Conservation (phyloP, 805 yeast species). For the Ogataea salicorniae region DNA sequence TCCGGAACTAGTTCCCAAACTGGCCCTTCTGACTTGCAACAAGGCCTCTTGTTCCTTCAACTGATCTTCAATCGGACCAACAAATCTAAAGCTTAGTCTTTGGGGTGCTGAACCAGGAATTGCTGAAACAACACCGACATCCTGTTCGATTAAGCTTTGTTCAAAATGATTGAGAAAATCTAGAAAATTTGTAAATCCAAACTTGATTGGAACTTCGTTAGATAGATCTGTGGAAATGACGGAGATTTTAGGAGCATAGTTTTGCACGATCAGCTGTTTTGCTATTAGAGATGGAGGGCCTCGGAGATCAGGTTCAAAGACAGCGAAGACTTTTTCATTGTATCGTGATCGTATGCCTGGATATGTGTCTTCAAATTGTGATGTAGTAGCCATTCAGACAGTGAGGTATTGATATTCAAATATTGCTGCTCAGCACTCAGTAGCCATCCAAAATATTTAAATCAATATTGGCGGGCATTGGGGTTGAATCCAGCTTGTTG, state of each 20-base stretch:
- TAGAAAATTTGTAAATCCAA: slow-evolving; percentile 17
- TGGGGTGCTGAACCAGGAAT: slow-evolving; percentile 5
- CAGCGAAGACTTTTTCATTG: slow-evolving; percentile 12
- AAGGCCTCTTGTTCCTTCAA: slow-evolving; percentile 19
- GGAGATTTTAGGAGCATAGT: slow-evolving; percentile 30
- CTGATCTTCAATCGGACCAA: slow-evolving; percentile 21
- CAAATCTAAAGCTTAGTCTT: slow-evolving; percentile 23
- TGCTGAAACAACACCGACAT: slow-evolving; percentile 8
- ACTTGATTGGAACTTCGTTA: slow-evolving; percentile 15
- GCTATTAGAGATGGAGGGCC: slow-evolving; percentile 26
- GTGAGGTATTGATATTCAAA: no score
- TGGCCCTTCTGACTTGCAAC: slow-evolving; percentile 9
- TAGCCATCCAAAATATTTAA: no score
- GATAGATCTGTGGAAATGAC: slow-evolving; percentile 24
- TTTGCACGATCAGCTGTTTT: slow-evolving; percentile 25
- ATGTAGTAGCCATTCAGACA: background rate
- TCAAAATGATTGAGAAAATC: slow-evolving; percentile 27
- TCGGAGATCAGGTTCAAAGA: slow-evolving; percentile 19
- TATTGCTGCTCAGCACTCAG: no score
- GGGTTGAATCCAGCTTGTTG: no score
- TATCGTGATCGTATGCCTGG: slow-evolving; percentile 18
- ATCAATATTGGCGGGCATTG: no score
- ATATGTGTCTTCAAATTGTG: slow-evolving; percentile 5
- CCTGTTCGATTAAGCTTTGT: slow-evolving; percentile 17
- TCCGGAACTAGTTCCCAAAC: slow-evolving; percentile 8